phyloP scores from a whole-genome alignment of 2,329 filamentous ascomycete genomes.

The Alternaria sp. region DNA sequence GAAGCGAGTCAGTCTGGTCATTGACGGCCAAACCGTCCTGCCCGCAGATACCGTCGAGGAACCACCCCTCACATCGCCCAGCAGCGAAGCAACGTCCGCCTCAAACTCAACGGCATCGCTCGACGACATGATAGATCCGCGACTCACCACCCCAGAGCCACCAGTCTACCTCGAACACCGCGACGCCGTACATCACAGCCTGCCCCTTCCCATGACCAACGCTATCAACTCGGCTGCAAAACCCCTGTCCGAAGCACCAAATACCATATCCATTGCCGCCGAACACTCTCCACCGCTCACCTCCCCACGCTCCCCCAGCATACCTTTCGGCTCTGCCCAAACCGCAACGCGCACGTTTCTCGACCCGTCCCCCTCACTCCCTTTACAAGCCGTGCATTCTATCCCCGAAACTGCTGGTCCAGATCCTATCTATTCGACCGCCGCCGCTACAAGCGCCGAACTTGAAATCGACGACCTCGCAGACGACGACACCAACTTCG shows the following conservation, averaged over 20 bases:
- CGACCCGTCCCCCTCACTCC: conserved; percentile 31
- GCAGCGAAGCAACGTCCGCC: conserved; percentile 41
- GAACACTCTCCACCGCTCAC: conserved; percentile 24
- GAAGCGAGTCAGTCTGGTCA: conserved; percentile 49
- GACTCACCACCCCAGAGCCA: conserved; percentile 26
- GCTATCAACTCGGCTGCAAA: conserved; percentile 35
- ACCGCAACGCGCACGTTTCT: conserved; percentile 34
- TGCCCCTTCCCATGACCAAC: conserved; percentile 34
- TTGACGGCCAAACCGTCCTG: conserved; percentile 50
- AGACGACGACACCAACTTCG: conserved; percentile 35
- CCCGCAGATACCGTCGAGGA: conserved; percentile 47
- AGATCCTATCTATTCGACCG: conserved; percentile 32
- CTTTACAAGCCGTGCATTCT: conserved; percentile 12
- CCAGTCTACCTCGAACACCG: conserved; percentile 28
- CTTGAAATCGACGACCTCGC: conserved; percentile 21
- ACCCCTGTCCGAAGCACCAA: conserved; percentile 24
- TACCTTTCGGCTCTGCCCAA: conserved; percentile 31
- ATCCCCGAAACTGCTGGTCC: conserved; percentile 28
- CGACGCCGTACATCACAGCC: conserved; percentile 44
- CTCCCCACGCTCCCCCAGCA: conserved; percentile 23
- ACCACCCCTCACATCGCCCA: conserved; percentile 37
- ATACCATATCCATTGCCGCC: conserved; percentile 16
- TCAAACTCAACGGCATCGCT: conserved; percentile 42
- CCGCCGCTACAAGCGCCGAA: conserved; percentile 10
- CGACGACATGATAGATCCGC: conserved; percentile 47